Percentiles rank a stretch among this genome's conserved stretches.
phyloP scores from a whole-genome alignment of 306 rosid genomes.

The Vachellia pachyceras region DNA sequence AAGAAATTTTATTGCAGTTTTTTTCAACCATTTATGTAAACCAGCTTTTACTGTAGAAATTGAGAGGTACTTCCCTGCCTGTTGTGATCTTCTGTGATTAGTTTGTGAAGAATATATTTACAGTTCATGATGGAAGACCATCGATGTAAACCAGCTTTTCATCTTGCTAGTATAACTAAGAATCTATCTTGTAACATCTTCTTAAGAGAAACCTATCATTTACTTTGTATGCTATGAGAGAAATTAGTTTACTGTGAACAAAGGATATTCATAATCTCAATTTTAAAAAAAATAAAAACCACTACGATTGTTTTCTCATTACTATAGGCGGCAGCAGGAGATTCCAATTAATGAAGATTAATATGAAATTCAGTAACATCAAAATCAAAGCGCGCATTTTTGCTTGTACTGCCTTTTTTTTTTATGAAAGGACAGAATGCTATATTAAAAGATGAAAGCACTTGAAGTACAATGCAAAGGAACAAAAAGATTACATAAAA shows the following conservation, averaged over 20 bases:
- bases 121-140: background rate
- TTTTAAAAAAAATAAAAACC: background rate
- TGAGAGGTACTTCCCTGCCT: background rate
- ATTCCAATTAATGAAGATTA: background rate
- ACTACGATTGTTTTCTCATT: background rate
- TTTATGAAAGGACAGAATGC: no score
- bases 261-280: background rate
- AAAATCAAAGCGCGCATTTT: background rate
- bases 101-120: background rate
- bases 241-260: background rate
- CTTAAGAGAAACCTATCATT: background rate
- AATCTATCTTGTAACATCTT: background rate
- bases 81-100: background rate
- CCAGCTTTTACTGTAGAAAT: background rate
- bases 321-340: background rate
- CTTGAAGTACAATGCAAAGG: no score
- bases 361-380: background rate
- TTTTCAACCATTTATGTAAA: background rate
- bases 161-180: background rate
- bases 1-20: conserved; percentile 12
- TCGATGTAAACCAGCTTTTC: conserved; percentile 9
- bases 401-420: no score
- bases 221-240: background rate
- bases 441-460: no score
- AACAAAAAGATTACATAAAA: no score